Base-by-base conservation (phyloP, 139 green algal genomes). In the Coelastrella sp. region DNA sequence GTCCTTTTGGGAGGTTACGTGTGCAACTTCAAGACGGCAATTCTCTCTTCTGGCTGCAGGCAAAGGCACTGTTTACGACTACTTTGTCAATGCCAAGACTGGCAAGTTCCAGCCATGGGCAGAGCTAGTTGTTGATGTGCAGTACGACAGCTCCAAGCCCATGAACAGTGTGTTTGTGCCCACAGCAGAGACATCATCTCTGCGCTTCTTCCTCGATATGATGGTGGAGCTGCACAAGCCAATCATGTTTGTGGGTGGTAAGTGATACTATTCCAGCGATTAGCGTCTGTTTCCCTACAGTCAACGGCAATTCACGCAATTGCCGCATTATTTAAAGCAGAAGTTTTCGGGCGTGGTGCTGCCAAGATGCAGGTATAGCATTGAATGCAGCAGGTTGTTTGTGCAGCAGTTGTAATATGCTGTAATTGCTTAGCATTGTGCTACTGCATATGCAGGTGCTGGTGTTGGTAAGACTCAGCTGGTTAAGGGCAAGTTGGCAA, bases 211-310 rank as follows among this genome's bases (percentile, higher is more conserved):
- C 94, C 92, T 99, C 83, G 95, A 98, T 92, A 94, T 96, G 90
- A 97, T 97, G 94, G 89, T 98, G 59, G 93, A 94, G 7, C 83
- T 97, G 79, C 92, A 92, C 86, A 98, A 98, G 93, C 97, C 97
- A 80, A 97, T 98, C 93, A 98, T 98, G 97, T 98, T 99, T 93
- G 96, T 99, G 22, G 97, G 97, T 47, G 95, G 95, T 94, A 73
- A 79, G 86, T 91, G 57, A 57, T 47, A 1, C 32, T 47, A 47
- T 47, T 47, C 32, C 32, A 47, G 32, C 32, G 1, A 1, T 47
- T 47, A 1, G 32, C 32, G 32, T 47, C 32, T 47, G 32, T 47
- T 47, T 47, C 32, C 32, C 32, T 47, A 47, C 32, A 47, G 32
- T 47, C 1, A 47, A 47, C 0, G 32, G 32, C 32, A 47, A 47